phyloP scores from a whole-genome alignment of 805 yeast genomes.

The Wickerhamomyces canadensis region DNA sequence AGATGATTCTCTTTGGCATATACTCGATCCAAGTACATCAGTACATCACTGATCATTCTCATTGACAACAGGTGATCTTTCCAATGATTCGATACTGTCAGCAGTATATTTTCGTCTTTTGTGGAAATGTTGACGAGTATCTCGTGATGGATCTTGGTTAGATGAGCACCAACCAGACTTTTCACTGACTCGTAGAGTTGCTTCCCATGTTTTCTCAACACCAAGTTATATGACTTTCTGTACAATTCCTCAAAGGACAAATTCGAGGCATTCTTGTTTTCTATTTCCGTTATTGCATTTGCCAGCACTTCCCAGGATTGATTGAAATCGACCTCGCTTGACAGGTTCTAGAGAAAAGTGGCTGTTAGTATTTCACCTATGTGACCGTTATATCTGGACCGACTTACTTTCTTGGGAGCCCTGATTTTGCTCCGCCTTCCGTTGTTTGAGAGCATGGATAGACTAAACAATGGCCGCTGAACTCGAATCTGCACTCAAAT shows the following conservation, averaged over 20 bases:
- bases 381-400: too few relatives aligned
- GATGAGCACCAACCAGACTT: conserved; percentile 39
- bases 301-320: conserved; percentile 61
- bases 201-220: conserved; percentile 63
- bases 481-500: too few relatives aligned
- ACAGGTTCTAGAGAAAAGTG: conserved; percentile 26
- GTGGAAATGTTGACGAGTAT: conserved; percentile 13
- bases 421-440: conserved; percentile 53
- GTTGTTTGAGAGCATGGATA: conserved; percentile 23
- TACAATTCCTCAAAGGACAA: conserved; percentile 81
- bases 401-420: conserved; percentile 53
- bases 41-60: conserved; percentile 75
- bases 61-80: conserved; percentile 64
- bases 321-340: conserved; percentile 48
- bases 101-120: conserved; percentile 22
- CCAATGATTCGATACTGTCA: conserved; percentile 46
- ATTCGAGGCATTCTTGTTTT: conserved; percentile 62
- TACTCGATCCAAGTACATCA: conserved; percentile 83
- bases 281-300: conserved; percentile 67
- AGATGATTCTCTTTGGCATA: conserved; percentile 66
- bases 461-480: not conserved
- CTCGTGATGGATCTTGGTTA: conserved; percentile 26
- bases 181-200: conserved; percentile 58
- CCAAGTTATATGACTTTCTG: conserved; percentile 71
- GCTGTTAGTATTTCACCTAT: too few relatives aligned